Evolutionary conservation across 2,329 filamentous ascomycete genomes (phyloP).

Genomic region (Teratosphaeriaceae sp.): DNA sequence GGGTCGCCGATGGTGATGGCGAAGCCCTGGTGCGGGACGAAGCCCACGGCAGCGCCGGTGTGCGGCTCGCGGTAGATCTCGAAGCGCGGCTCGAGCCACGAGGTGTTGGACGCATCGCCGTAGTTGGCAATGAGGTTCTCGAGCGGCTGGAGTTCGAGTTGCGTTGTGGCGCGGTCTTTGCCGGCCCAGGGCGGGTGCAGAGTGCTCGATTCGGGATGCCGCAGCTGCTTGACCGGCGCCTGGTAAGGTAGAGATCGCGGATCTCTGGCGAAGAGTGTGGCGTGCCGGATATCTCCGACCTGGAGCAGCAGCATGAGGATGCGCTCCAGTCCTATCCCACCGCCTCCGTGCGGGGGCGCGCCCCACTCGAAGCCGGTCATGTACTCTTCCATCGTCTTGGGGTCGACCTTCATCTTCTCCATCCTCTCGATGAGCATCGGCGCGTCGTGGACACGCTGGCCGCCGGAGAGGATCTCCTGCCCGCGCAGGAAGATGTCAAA

Average conservation of each 20-base stretch:
- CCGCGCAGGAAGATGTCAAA: constrained; percentile 94
- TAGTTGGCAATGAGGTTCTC: constrained; percentile 93
- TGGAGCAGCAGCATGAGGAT: constrained; percentile 80
- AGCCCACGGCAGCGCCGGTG: constrained; percentile 80
- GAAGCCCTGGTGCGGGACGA: constrained; percentile 68
- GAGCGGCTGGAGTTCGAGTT: constrained; percentile 60
- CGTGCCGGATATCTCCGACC: constrained; percentile 82
- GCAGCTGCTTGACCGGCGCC: constrained; percentile 56
- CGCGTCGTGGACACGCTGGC: constrained; percentile 85
- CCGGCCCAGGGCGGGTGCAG: constrained; percentile 59
- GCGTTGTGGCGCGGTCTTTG: constrained; percentile 41
- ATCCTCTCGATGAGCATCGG: constrained; percentile 70
- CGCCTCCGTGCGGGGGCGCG: constrained; percentile 81
- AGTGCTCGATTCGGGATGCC: constrained; percentile 83
- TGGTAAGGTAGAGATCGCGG: constrained; percentile 76
- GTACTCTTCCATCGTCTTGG: constrained; percentile 83
- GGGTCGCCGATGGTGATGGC: constrained; percentile 84
- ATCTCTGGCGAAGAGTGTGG: constrained; percentile 80
- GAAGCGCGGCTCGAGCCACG: constrained; percentile 85
- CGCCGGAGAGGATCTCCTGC: constrained; percentile 86
- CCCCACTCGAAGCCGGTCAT: constrained; percentile 82
- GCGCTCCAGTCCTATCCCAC: constrained; percentile 83
- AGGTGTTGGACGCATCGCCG: constrained; percentile 87
- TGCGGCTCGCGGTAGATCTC: constrained; percentile 74
- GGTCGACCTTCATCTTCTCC: constrained; percentile 66